phyloP scores from a whole-genome alignment of 345 rosid species.

The Ceriops zippeliana region DNA sequence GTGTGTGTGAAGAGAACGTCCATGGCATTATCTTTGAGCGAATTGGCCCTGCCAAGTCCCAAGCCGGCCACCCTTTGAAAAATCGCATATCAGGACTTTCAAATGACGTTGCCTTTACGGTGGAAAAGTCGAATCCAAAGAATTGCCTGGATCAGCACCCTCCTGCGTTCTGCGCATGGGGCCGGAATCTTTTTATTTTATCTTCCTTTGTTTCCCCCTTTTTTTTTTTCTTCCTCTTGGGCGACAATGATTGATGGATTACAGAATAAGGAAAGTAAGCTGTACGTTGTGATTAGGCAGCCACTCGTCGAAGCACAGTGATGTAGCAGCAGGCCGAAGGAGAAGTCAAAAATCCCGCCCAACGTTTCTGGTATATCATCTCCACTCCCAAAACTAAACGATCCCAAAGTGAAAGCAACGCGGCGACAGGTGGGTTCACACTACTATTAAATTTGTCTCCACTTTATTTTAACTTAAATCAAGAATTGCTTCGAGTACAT shows the following conservation, averaged over 20 bases:
- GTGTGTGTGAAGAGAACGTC: neutral
- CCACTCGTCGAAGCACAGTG: no score
- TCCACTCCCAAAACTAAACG: no score
- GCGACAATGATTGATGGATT: neutral
- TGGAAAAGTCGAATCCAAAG: constrained; percentile 4
- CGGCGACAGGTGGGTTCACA: no score
- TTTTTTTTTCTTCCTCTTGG: neutral
- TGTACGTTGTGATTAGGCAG: no score
- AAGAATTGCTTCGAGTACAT: no score
- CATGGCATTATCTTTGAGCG: neutral
- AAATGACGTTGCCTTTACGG: neutral
- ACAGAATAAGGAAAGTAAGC: no score
- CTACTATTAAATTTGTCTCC: no score
- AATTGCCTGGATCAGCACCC: neutral
- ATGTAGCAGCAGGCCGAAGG: no score
- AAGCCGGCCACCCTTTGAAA: neutral
- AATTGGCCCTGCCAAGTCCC: constrained; percentile 2
- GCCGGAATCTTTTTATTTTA: neutral
- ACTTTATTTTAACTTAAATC: no score
- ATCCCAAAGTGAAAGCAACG: no score
- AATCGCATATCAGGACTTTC: constrained; percentile 14
- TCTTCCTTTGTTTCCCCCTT: neutral
- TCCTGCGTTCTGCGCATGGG: constrained; percentile 8
- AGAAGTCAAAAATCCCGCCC: no score
- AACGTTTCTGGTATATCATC: no score